A percentile compares a stretch with the other conserved stretches of the same genome.
phyloP scores from a whole-genome alignment of 192 early-diverging fungal species.

The Rhizoclosmatium sp. region DNA sequence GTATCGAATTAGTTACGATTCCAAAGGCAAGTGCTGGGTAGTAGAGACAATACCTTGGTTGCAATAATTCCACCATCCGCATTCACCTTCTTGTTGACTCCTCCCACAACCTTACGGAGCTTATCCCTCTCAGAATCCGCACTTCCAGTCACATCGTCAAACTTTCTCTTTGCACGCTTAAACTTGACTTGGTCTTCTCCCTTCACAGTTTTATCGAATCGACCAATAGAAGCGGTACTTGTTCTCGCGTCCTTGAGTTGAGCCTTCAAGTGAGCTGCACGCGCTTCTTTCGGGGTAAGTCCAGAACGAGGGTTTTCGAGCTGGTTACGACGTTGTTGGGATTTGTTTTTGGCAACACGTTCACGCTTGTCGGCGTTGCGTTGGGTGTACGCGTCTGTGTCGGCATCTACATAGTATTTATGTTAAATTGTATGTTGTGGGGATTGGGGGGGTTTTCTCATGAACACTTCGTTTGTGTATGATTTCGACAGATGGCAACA shows the following conservation, averaged over 20 bases:
- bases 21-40: too few relatives aligned
- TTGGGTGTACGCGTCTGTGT: conserved; percentile 86
- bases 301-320: conserved; percentile 70
- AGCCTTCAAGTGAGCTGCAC: conserved; percentile 77
- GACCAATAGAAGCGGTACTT: conserved; percentile 90
- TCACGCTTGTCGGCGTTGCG: conserved; percentile 85
- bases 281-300: conserved; percentile 58
- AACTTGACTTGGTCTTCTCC: conserved; percentile 88
- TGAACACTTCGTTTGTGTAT: too few relatives aligned
- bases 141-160: conserved; percentile 42
- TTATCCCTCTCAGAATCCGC: conserved; percentile 33
- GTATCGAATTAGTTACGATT: background rate
- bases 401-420: conserved; percentile 65
- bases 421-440: background rate
- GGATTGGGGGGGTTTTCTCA: too few relatives aligned
- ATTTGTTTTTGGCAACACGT: conserved; percentile 86
- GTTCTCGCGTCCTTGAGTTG: conserved; percentile 78
- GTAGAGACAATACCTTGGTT: conserved; percentile 37
- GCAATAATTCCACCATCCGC: conserved; percentile 47
- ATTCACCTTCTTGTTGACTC: conserved; percentile 52
- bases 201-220: conserved; percentile 84
- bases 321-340: conserved; percentile 83
- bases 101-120: conserved; percentile 44
- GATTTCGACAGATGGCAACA: too few relatives aligned
- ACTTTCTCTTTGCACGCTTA: conserved; percentile 54